Evolutionary conservation across 2,329 filamentous ascomycete genomes (phyloP).

Genomic region (Pyrenochaeta sp.): DNA sequence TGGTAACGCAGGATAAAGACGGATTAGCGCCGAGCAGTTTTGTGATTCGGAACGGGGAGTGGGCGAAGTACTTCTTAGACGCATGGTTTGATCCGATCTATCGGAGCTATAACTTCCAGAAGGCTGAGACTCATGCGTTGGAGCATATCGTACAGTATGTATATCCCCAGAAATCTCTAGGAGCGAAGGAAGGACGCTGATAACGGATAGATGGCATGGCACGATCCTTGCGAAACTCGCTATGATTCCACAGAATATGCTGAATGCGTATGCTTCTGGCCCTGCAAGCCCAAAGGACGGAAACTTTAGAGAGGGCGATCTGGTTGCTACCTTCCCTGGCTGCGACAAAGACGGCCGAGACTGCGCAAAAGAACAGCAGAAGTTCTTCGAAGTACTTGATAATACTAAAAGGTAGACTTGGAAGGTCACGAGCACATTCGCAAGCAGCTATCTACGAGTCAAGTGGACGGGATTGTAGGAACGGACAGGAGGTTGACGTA

Average conservation of each 20-base stretch:
- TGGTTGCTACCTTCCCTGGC: conserved; percentile 79
- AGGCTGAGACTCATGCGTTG: conserved; percentile 89
- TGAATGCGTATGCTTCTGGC: conserved; percentile 77
- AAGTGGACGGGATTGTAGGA: background rate
- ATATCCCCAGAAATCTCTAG: background rate
- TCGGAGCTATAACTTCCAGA: conserved; percentile 93
- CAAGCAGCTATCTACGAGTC: background rate
- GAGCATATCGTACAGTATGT: conserved; percentile 65
- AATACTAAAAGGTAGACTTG: conserved; percentile 13
- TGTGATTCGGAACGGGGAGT: conserved; percentile 82
- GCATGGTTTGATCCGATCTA: conserved; percentile 97
- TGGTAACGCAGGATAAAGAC: conserved; percentile 84
- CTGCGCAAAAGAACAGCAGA: conserved; percentile 76
- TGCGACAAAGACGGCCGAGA: conserved; percentile 69
- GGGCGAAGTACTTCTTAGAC: conserved; percentile 91
- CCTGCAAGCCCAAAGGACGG: conserved; percentile 52
- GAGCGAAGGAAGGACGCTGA: conserved; percentile 34
- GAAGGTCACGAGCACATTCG: background rate
- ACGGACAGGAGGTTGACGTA: background rate
- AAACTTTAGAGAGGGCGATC: conserved; percentile 82
- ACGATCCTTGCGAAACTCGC: conserved; percentile 91
- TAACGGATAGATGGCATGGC: conserved; percentile 84
- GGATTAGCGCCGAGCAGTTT: conserved; percentile 82
- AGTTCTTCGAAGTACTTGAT: conserved; percentile 54
- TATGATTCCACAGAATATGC: conserved; percentile 81